These are phyloP conservation scores for Phytophthora palmivora DNA, from an alignment of 352 stramenopile genomes.

Conservation along the genomic window DNA sequence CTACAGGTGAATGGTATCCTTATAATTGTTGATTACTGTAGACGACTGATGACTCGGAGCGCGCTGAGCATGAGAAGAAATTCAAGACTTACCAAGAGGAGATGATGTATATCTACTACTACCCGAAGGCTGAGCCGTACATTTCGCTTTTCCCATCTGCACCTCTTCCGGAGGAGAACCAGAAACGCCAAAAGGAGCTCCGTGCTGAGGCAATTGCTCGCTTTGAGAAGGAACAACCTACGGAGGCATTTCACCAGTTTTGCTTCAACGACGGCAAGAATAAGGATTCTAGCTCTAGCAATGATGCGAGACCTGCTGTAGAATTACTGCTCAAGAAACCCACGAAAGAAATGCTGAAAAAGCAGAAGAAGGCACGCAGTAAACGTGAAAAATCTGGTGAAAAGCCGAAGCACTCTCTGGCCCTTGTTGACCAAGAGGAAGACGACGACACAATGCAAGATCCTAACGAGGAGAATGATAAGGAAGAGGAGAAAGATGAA, in stretches of 20 bases:
- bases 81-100: constrained; percentile 61
- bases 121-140: constrained; percentile 73
- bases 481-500: constrained; percentile 32
- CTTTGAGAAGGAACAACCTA: constrained; percentile 65
- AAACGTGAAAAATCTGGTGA: constrained; percentile 55
- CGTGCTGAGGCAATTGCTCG: constrained; percentile 49
- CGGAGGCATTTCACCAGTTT: constrained; percentile 76
- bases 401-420: constrained; percentile 37
- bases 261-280: constrained; percentile 67
- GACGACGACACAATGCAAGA: constrained; percentile 40
- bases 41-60: constrained; percentile 50
- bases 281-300: constrained; percentile 17
- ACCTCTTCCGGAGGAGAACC: constrained; percentile 57
- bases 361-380: constrained; percentile 64
- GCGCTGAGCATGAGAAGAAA: constrained; percentile 43
- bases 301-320: constrained; percentile 36
- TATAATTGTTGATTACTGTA: constrained; percentile 18
- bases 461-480: constrained; percentile 23
- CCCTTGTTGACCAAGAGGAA: constrained; percentile 67
- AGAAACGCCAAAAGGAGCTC: constrained; percentile 56
- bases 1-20: neutral
- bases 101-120: constrained; percentile 89
- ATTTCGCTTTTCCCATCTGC: constrained; percentile 71
- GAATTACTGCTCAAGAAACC: constrained; percentile 71
- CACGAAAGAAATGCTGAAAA: constrained; percentile 74